phyloP scores from a whole-genome alignment of 2,329 filamentous ascomycete species.

The Pseudogymnoascus sp. region DNA sequence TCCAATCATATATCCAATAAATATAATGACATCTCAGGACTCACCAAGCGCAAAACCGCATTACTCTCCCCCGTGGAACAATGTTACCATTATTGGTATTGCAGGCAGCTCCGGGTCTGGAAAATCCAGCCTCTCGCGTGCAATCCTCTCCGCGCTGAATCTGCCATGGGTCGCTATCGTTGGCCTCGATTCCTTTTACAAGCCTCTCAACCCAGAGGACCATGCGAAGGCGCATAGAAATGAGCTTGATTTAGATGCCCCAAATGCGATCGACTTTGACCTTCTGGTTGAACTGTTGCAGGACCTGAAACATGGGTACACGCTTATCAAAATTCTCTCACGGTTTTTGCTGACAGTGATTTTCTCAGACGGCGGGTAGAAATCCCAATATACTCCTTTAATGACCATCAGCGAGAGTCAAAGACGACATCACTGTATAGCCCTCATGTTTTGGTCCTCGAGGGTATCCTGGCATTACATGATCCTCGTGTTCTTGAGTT shows the following conservation, averaged over 20 bases:
- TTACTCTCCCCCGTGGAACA: constrained; percentile 92
- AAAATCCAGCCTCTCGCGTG: constrained; percentile 88
- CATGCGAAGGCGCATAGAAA: constrained; percentile 77
- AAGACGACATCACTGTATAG: constrained; percentile 88
- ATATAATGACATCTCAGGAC: constrained; percentile 24
- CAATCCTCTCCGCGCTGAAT: constrained; percentile 83
- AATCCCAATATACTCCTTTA: constrained; percentile 91
- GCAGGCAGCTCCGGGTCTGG: constrained; percentile 90
- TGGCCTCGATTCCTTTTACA: constrained; percentile 99
- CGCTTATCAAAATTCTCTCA: background rate
- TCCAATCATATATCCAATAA: background rate
- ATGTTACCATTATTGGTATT: constrained; percentile 93
- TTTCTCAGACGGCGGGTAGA: constrained; percentile 54
- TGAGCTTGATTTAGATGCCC: constrained; percentile 93
- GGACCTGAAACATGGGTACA: constrained; percentile 85
- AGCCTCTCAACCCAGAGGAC: constrained; percentile 71
- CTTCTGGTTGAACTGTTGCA: constrained; percentile 68
- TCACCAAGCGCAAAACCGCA: constrained; percentile 48
- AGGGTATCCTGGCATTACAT: constrained; percentile 93
- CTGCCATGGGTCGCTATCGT: constrained; percentile 97
- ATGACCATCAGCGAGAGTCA: constrained; percentile 73
- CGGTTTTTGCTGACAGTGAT: background rate
- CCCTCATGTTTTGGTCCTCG: constrained; percentile 87
- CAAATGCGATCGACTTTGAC: constrained; percentile 92
- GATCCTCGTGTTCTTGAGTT: constrained; percentile 79